phyloP scores from a whole-genome alignment of 306 rosid species.

The Calophaca sinica region DNA sequence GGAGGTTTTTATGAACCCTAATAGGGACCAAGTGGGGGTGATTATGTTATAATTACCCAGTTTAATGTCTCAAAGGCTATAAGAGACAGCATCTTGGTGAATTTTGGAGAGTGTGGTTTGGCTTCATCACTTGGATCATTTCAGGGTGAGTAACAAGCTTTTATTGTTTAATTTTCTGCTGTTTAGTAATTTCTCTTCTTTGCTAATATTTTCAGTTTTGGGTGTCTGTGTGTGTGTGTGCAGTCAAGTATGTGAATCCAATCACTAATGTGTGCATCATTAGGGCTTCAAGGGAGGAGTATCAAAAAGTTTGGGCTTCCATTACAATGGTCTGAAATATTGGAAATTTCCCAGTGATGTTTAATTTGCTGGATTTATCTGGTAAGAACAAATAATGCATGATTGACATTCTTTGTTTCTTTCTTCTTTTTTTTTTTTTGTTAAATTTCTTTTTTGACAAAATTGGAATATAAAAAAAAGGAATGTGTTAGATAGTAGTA shows the following conservation, averaged over 20 bases:
- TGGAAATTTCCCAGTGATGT: slow-evolving; percentile 66
- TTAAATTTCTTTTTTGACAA: neutral
- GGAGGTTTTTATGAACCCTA: slow-evolving; percentile 84
- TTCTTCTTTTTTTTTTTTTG: neutral
- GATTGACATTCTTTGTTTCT: neutral
- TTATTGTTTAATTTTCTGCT: neutral
- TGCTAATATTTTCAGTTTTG: neutral
- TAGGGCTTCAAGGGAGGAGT: slow-evolving; percentile 74
- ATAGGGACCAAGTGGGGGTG: slow-evolving; percentile 56
- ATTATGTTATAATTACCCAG: slow-evolving; percentile 71
- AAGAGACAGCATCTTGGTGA: slow-evolving; percentile 72
- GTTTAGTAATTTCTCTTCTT: slow-evolving; percentile 2
- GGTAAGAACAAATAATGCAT: slow-evolving; percentile 54
- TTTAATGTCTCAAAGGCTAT: slow-evolving; percentile 72
- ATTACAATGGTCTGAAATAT: slow-evolving; percentile 76
- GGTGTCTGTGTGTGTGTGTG: neutral
- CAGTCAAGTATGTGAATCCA: slow-evolving; percentile 83
- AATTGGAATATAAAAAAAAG: neutral
- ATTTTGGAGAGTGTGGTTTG: slow-evolving; percentile 92
- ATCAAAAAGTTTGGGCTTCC: slow-evolving; percentile 80
- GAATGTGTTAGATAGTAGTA: neutral
- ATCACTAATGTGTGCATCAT: slow-evolving; percentile 79
- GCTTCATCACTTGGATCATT: slow-evolving; percentile 78
- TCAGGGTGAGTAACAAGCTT: slow-evolving; percentile 55
- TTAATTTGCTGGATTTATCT: slow-evolving; percentile 70